Evolutionary conservation across 306 rosid species (phyloP).

Genomic region (Dryas drummondii): DNA sequence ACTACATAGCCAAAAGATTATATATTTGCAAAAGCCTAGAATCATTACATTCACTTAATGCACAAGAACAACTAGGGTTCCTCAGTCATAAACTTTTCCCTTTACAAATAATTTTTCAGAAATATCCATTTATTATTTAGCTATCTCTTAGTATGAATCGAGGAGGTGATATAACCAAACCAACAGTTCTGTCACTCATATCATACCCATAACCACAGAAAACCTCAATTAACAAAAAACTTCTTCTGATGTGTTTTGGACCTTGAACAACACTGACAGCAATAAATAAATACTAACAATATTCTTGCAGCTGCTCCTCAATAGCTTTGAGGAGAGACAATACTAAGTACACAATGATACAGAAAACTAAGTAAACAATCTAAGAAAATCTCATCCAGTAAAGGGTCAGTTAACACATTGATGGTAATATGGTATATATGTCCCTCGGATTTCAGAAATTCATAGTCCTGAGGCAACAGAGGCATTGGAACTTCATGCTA

Average conservation of each 20-base stretch:
- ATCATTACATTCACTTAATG: background rate
- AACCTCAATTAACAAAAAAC: background rate
- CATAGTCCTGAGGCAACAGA: background rate
- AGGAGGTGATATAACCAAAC: background rate
- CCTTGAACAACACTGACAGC: background rate
- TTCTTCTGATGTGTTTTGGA: background rate
- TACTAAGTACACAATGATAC: background rate
- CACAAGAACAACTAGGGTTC: slow-evolving; percentile 6
- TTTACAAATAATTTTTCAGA: background rate
- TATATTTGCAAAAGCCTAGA: background rate
- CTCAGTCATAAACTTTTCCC: background rate
- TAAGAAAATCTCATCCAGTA: background rate
- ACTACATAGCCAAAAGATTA: background rate
- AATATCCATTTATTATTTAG: background rate
- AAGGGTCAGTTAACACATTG: background rate
- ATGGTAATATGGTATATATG: background rate
- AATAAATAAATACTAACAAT: background rate
- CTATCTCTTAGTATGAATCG: background rate
- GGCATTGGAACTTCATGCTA: background rate
- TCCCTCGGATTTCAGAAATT: background rate
- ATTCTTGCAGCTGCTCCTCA: background rate
- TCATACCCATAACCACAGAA: background rate
- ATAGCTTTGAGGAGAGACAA: too few relatives aligned
- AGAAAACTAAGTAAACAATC: background rate
- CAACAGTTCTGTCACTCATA: background rate